A percentile compares a stretch with the other conserved stretches of the same genome.
These are phyloP conservation scores for Tuber indicum DNA, from an alignment of 495 filamentous ascomycete species.

Conservation along the genomic window DNA sequence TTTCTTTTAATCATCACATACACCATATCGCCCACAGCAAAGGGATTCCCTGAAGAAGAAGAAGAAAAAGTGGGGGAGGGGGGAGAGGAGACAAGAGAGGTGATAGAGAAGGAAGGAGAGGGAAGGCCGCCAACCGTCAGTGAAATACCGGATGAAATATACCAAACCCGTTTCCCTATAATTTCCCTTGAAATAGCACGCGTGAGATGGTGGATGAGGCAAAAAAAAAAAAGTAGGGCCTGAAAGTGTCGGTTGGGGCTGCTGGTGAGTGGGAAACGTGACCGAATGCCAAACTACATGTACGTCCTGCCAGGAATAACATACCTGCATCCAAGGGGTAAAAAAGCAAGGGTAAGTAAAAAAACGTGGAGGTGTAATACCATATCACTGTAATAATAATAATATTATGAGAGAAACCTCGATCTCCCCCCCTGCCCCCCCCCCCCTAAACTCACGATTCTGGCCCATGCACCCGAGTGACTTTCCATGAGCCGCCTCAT, in stretches of 20 bases:
- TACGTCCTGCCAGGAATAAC: neutral
- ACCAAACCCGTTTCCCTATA: neutral
- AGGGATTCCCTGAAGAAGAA: neutral
- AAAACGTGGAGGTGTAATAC: neutral
- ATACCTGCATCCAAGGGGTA: neutral
- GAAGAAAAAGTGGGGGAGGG: neutral
- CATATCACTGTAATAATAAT: neutral
- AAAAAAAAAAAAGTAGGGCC: neutral
- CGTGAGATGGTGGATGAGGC: neutral
- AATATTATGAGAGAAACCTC: neutral
- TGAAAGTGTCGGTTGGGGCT: neutral
- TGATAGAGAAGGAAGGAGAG: neutral
- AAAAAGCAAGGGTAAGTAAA: neutral
- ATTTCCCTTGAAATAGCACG: neutral
- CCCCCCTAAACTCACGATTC: neutral
- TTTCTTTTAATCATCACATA: neutral
- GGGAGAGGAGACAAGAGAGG: neutral
- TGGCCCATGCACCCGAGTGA: neutral
- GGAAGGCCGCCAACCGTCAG: neutral
- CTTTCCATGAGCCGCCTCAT: neutral
- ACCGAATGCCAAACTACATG: neutral
- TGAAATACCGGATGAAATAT: constrained; percentile 1
- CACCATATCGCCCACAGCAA: neutral
- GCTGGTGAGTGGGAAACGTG: neutral
- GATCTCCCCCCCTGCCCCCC: neutral